phyloP scores from a whole-genome alignment of 2,329 filamentous ascomycete genomes.

The Furcasterigmium sp. region DNA sequence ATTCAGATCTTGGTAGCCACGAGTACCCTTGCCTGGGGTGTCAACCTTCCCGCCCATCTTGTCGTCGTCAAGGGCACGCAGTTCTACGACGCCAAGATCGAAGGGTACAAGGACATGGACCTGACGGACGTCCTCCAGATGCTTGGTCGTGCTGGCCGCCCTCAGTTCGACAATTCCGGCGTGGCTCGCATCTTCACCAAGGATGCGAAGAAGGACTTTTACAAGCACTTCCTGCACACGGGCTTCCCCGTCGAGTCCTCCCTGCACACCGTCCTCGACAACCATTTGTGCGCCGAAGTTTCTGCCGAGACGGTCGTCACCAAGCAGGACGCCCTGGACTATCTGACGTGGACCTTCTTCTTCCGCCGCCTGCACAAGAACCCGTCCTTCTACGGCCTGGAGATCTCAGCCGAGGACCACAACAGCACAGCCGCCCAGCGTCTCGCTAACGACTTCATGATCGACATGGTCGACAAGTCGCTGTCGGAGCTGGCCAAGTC shows the following conservation, averaged over 20 bases:
- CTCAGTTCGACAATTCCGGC: conserved; percentile 93
- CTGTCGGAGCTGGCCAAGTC: conserved; percentile 77
- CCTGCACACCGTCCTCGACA: conserved; percentile 91
- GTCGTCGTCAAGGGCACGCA: conserved; percentile 98
- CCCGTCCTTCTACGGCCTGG: conserved; percentile 92
- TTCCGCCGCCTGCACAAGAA: conserved; percentile 97
- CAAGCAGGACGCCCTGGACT: conserved; percentile 96
- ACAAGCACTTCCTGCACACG: conserved; percentile 98
- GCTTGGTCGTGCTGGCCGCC: conserved; percentile 90
- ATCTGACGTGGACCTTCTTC: conserved; percentile 99
- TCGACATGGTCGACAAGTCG: conserved; percentile 84
- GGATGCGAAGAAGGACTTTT: conserved; percentile 96
- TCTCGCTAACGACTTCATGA: conserved; percentile 90
- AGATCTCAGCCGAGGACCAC: conserved; percentile 89
- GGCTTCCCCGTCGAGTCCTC: conserved; percentile 97
- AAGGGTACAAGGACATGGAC: conserved; percentile 98
- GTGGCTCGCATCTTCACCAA: conserved; percentile 97
- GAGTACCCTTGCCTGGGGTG: conserved; percentile 95
- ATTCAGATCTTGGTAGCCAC: conserved; percentile 96
- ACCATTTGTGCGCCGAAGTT: conserved; percentile 92
- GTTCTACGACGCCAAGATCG: conserved; percentile 95
- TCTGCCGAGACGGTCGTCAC: conserved; percentile 88
- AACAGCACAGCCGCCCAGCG: conserved; percentile 81
- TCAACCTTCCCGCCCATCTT: conserved; percentile 92
- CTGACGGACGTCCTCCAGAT: conserved; percentile 97